Evolutionary conservation across 139 green algal species (phyloP).

Genomic region (Tetradesmus lagerheimii): DNA sequence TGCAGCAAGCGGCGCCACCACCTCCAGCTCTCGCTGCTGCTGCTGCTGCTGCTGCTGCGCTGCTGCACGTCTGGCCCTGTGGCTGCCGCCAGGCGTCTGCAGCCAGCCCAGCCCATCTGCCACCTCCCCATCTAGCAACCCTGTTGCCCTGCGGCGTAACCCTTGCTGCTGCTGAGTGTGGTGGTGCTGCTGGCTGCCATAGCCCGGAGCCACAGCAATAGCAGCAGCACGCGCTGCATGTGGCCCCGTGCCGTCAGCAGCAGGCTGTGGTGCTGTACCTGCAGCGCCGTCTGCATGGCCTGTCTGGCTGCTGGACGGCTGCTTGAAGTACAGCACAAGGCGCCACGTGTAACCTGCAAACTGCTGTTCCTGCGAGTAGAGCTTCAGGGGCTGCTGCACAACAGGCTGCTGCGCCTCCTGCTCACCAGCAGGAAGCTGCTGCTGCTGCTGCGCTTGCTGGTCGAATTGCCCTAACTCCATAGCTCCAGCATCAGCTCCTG

Average conservation of each 20-base stretch:
- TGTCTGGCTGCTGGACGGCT: background rate
- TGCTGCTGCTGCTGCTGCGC: background rate
- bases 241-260: background rate
- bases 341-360: constrained; percentile 34
- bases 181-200: background rate
- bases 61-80: background rate
- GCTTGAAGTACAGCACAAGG: constrained; percentile 33
- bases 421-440: background rate
- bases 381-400: background rate
- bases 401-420: background rate
- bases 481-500: background rate
- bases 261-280: background rate
- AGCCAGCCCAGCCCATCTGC: background rate
- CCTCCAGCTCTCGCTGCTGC: background rate
- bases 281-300: background rate
- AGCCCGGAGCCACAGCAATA: background rate
- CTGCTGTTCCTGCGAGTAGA: background rate
- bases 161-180: constrained; percentile 19
- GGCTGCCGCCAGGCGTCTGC: constrained; percentile 26
- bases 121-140: background rate
- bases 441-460: background rate
- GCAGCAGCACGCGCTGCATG: constrained; percentile 17
- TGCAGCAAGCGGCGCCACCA: background rate
- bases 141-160: background rate
- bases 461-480: background rate